A percentile compares a stretch with the other conserved stretches of the same genome.
Evolutionary conservation across 306 rosid genomes (phyloP).

Genomic region (Rosa chinensis): DNA sequence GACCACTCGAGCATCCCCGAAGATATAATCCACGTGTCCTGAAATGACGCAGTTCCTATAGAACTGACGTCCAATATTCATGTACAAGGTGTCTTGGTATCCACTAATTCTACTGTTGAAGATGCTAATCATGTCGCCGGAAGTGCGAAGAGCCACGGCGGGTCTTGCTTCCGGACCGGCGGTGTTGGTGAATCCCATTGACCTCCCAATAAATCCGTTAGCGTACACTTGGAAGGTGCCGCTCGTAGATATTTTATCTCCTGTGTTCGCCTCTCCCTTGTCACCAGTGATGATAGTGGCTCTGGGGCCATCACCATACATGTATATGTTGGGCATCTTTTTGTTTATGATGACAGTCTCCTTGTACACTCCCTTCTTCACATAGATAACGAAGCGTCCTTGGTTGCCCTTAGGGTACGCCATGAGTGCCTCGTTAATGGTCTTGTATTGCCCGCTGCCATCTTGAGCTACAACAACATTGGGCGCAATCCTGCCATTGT

Average conservation of each 20-base stretch:
- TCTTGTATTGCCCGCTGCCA: slow-evolving; percentile 55
- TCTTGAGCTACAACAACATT: slow-evolving; percentile 74
- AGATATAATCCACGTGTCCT: slow-evolving; percentile 75
- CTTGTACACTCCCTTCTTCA: slow-evolving; percentile 62
- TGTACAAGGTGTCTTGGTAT: slow-evolving; percentile 67
- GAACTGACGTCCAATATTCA: slow-evolving; percentile 59
- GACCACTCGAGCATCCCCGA: slow-evolving; percentile 46
- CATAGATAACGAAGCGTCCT: slow-evolving; percentile 55
- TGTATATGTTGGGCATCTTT: slow-evolving; percentile 24
- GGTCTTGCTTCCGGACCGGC: slow-evolving; percentile 71
- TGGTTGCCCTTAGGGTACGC: slow-evolving; percentile 39
- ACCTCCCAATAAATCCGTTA: slow-evolving; percentile 42
- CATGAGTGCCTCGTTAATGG: slow-evolving; percentile 43
- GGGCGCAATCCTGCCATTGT: slow-evolving; percentile 5
- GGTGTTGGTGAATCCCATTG: slow-evolving; percentile 58
- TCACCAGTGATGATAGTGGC: slow-evolving; percentile 55
- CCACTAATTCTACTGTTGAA: slow-evolving; percentile 61
- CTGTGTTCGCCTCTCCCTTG: slow-evolving; percentile 22
- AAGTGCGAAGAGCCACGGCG: slow-evolving; percentile 78
- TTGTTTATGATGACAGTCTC: slow-evolving; percentile 47
- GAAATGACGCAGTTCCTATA: slow-evolving; percentile 76
- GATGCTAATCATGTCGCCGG: slow-evolving; percentile 47
- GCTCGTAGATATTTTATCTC: slow-evolving; percentile 40
- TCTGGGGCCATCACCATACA: slow-evolving; percentile 73
- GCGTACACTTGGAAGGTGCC: slow-evolving; percentile 9